These are phyloP conservation scores for Aspergillus cavernicola DNA, from an alignment of 495 filamentous ascomycete species.

Conservation along the genomic window DNA sequence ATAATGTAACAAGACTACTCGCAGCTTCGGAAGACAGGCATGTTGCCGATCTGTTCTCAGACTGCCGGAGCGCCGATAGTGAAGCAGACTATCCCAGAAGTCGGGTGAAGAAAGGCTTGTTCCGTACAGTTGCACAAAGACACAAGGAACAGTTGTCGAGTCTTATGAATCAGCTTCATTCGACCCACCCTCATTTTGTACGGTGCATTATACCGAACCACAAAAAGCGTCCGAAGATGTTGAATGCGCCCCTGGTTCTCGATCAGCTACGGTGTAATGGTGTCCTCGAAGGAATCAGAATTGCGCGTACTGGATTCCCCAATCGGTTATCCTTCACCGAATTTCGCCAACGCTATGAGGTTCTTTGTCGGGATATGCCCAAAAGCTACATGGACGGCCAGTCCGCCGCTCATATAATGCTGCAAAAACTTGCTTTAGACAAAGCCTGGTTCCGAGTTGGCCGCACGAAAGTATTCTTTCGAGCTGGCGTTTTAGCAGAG, in stretches of 20 bases:
- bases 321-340: constrained; percentile 90
- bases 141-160: constrained; percentile 97
- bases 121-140: constrained; percentile 93
- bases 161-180: constrained; percentile 92
- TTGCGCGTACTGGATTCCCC: constrained; percentile 97
- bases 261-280: constrained; percentile 98
- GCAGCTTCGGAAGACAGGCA: constrained; percentile 78
- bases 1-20: constrained; percentile 88
- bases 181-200: constrained; percentile 97
- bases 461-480: constrained; percentile 96
- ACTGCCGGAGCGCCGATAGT: constrained; percentile 77
- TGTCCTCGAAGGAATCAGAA: constrained; percentile 96
- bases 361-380: constrained; percentile 86
- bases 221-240: constrained; percentile 93
- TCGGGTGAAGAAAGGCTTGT: constrained; percentile 94
- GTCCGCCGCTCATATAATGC: constrained; percentile 75
- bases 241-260: constrained; percentile 82
- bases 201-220: constrained; percentile 98
- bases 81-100: constrained; percentile 66
- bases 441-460: constrained; percentile 85
- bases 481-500: constrained; percentile 92
- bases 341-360: constrained; percentile 94
- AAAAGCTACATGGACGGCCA: constrained; percentile 91
- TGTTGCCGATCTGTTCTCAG: constrained; percentile 78
- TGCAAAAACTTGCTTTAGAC: constrained; percentile 85